Conservation (phyloP, 305 asterid species). For the Stenogyne calaminthoides region DNA sequence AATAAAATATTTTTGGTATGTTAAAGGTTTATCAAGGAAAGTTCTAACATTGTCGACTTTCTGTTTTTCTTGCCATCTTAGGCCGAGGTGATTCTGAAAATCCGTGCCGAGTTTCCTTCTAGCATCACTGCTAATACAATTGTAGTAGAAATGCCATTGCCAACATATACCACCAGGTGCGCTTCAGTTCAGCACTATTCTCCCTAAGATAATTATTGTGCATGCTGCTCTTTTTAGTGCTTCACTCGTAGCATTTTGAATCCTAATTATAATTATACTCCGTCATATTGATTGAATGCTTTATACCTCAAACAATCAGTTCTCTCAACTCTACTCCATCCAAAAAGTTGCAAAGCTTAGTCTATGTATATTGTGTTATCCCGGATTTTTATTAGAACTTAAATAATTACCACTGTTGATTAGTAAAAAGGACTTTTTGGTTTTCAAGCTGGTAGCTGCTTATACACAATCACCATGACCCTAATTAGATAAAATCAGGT, state of each 20-base stretch:
- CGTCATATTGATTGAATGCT: conserved; percentile 6
- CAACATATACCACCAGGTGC: conserved; percentile 87
- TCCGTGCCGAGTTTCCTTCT: conserved; percentile 93
- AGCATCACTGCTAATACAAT: conserved; percentile 84
- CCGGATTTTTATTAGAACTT: background rate
- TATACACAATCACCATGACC: background rate
- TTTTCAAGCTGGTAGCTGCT: background rate
- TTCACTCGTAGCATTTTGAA: conserved; percentile 13
- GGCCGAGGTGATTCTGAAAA: conserved; percentile 97
- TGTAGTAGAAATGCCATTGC: conserved; percentile 90
- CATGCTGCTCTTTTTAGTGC: conserved; percentile 11
- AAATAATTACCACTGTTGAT: background rate
- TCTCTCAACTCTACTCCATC: conserved; percentile 5
- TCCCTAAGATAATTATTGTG: background rate
- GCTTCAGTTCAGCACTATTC: conserved; percentile 7
- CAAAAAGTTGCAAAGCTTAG: conserved; percentile 9
- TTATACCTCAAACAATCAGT: conserved; percentile 7
- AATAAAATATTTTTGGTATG: conserved; percentile 1
- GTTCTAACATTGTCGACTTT: conserved; percentile 26
- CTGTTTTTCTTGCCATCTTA: conserved; percentile 37
- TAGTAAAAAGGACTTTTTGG: background rate
- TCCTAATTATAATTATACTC: background rate
- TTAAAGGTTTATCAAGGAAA: conserved; percentile 12
- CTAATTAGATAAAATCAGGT: conserved; percentile 1
- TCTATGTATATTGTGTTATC: background rate